Conservation (phyloP, 176 grass and related monocot genomes). For the Luzula sylvatica region DNA sequence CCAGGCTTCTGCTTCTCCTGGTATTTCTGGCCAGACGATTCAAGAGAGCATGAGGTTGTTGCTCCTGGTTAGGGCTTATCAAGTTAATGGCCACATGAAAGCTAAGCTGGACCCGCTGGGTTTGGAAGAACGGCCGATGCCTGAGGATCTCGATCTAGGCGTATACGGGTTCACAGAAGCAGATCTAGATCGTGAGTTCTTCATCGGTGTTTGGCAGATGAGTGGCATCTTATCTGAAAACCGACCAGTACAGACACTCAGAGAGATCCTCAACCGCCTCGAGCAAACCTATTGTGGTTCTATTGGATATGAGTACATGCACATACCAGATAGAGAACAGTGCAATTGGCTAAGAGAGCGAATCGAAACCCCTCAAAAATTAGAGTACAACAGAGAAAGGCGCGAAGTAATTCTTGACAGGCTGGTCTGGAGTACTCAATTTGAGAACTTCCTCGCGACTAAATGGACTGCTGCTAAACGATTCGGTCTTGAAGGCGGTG, state of each 20-base stretch:
- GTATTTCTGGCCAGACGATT: constrained; percentile 72
- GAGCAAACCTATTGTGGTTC: constrained; percentile 82
- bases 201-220: constrained; percentile 86
- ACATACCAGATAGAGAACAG: constrained; percentile 78
- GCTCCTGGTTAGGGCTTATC: constrained; percentile 68
- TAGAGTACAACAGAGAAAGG: constrained; percentile 42
- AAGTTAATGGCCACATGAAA: constrained; percentile 92
- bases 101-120: constrained; percentile 63
- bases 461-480: constrained; percentile 93
- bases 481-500: constrained; percentile 79
- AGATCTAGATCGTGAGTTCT: constrained; percentile 89
- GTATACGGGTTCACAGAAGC: constrained; percentile 69
- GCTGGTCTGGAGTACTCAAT: constrained; percentile 91
- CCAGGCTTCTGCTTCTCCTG: constrained; percentile 27
- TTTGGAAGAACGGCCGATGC: constrained; percentile 42
- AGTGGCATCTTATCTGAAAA: constrained; percentile 77
- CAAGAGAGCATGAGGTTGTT: constrained; percentile 81
- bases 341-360: constrained; percentile 91
- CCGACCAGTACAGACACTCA: constrained; percentile 72
- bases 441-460: constrained; percentile 90
- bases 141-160: constrained; percentile 47
- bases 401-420: constrained; percentile 77
- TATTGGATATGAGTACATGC: constrained; percentile 92
- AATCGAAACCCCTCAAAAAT: constrained; percentile 52
- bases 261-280: constrained; percentile 72